A percentile compares a stretch with the other conserved stretches of the same genome.
These are phyloP conservation scores for Lactifluus rugatus DNA, from an alignment of 768 basidiomycete species.

Conservation along the genomic window DNA sequence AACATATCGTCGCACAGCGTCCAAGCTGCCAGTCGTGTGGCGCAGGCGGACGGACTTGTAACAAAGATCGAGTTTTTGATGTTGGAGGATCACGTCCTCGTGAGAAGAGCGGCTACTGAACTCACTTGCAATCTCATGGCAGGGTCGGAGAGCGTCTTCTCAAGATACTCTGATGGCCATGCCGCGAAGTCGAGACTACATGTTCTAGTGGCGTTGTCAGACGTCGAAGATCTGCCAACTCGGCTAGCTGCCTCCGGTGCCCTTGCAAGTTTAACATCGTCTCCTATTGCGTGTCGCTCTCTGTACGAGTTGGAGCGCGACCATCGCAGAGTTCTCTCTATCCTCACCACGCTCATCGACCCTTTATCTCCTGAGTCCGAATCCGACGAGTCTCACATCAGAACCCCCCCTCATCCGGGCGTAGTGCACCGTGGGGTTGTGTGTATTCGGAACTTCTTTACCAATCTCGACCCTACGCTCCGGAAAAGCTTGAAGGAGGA, in stretches of 20 bases:
- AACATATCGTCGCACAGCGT: constrained; percentile 79
- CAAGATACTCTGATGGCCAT: constrained; percentile 46
- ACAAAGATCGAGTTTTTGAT: constrained; percentile 62
- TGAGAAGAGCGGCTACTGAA: constrained; percentile 84
- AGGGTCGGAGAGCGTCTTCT: constrained; percentile 67
- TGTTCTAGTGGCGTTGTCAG: constrained; percentile 73
- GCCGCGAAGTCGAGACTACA: constrained; percentile 59
- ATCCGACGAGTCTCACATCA: constrained; percentile 30
- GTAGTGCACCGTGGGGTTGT: constrained; percentile 71
- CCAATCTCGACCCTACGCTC: constrained; percentile 32
- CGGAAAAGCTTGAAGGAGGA: constrained; percentile 40
- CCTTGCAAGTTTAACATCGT: constrained; percentile 66
- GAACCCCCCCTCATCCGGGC: constrained; percentile 37
- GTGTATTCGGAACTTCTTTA: constrained; percentile 57
- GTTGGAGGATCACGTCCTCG: constrained; percentile 71
- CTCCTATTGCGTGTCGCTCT: constrained; percentile 46
- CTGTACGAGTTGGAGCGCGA: constrained; percentile 60
- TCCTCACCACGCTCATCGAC: constrained; percentile 60
- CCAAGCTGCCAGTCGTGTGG: constrained; percentile 57
- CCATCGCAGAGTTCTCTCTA: constrained; percentile 49
- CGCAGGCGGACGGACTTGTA: constrained; percentile 47
- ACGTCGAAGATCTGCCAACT: constrained; percentile 78
- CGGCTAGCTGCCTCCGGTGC: constrained; percentile 87
- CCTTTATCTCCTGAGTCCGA: constrained; percentile 35
- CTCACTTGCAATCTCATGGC: constrained; percentile 85